These are phyloP conservation scores for Yarrowia galli DNA, from an alignment of 1,139 yeast genomes.

Conservation along the genomic window DNA sequence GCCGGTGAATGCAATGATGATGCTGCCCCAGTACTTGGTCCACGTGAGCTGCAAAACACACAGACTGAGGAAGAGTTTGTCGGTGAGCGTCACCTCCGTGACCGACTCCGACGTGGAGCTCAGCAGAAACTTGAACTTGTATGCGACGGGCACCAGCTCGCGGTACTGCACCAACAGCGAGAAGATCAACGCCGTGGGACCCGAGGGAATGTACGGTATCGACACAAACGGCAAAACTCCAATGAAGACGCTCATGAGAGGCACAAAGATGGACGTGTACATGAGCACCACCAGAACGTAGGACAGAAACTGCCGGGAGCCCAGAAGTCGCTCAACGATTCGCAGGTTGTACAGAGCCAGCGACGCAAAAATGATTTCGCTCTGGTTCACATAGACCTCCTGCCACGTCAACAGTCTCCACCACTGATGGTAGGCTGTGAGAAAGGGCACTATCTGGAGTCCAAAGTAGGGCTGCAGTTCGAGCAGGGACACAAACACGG, in stretches of 20 bases:
- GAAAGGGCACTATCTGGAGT: slow-evolving; percentile 65
- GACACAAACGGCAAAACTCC: slow-evolving; percentile 46
- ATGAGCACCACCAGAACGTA: slow-evolving; percentile 48
- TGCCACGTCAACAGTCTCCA: slow-evolving; percentile 71
- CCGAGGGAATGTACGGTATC: slow-evolving; percentile 55
- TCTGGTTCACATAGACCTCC: slow-evolving; percentile 65
- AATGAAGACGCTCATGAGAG: slow-evolving; percentile 53
- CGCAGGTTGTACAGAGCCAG: slow-evolving; percentile 66
- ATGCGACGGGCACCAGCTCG: slow-evolving; percentile 64
- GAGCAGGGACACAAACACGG: slow-evolving; percentile 63
- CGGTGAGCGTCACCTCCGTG: slow-evolving; percentile 53
- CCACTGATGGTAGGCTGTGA: slow-evolving; percentile 66
- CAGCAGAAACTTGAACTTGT: slow-evolving; percentile 61
- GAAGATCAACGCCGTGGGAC: slow-evolving; percentile 69
- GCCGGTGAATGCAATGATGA: slow-evolving; percentile 63
- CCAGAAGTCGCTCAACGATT: slow-evolving; percentile 68
- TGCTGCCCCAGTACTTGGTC: slow-evolving; percentile 55
- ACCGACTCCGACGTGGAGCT: slow-evolving; percentile 44
- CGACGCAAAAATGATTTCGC: slow-evolving; percentile 64
- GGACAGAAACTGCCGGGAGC: slow-evolving; percentile 63
- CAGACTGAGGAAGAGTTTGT: slow-evolving; percentile 60
- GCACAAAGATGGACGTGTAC: slow-evolving; percentile 49
- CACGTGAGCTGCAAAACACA: slow-evolving; percentile 56
- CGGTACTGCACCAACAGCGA: slow-evolving; percentile 67
- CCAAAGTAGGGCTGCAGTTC: slow-evolving; percentile 63